Evolutionary conservation across 2,329 filamentous ascomycete genomes (phyloP), one percentile per base, ranked within the genome.

Genomic region (Colletotrichum graminicola): DNA sequence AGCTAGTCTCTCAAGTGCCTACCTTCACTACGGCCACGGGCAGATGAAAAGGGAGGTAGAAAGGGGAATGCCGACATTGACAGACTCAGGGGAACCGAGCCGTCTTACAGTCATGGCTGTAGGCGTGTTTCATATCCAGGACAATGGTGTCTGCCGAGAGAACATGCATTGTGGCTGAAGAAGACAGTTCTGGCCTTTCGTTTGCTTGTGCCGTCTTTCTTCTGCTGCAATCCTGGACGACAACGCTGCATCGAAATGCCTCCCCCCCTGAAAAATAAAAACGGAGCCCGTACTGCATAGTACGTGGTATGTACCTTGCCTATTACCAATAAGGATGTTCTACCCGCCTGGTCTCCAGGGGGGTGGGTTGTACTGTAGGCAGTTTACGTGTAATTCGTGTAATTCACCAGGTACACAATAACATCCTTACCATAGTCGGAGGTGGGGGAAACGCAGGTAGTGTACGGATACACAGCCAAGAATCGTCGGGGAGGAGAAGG

Each of bases 301-400:
- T n/a, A 45, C 43, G 5, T 10, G n/a, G 21, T 21, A 43, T 7
- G 21, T 21, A 21, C 8, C 41, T 21, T n/a, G 4, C 12, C 18
- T n/a, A 21, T 29, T 54, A 26, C 62, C n/a, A 62, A 54, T 43
- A 21, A 47, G 56, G 56, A 62, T 62, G 29, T 43, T 57, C 23
- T 26, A 45, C 26, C 56, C 36, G 47, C 26, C 43, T 8, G 23
- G 55, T 26, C 51, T 12, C 8, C 5, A 23, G 34, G 43, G 47
- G n/a, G n/a, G n/a, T n/a, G 47, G 11, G 23, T 14, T 26, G 12
- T 51, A 12, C 12, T 29, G 29, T 29, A 6, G 23, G 23, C 26
- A 4, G 7, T 26, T 36, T 36, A 36, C 34, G 10, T 36, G 8
- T 36, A 34, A 1, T 34, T 8, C 32, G 32, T 36, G 8, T 36